A percentile compares a stretch with the other conserved stretches of the same genome.
phyloP scores from a whole-genome alignment of 2,329 filamentous ascomycete genomes.

The Ascocoryne sarcoides region DNA sequence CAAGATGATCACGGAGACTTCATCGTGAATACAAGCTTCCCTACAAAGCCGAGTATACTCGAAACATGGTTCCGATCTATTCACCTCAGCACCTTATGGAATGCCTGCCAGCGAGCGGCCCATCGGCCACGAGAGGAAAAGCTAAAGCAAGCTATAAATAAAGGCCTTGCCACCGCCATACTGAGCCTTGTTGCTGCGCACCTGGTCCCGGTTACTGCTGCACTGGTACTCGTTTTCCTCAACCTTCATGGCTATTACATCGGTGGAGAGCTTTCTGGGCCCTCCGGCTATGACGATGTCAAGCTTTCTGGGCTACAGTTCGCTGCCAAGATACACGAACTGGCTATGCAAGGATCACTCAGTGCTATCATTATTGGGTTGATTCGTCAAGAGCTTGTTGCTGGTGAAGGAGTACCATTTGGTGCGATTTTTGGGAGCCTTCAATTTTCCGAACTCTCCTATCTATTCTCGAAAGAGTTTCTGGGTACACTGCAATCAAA shows the following conservation, averaged over 20 bases:
- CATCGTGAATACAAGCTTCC: not conserved
- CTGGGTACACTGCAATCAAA: constrained; percentile 2
- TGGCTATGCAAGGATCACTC: constrained; percentile 4
- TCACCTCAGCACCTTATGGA: not conserved
- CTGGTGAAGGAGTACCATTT: constrained; percentile 3
- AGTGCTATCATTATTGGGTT: constrained; percentile 7
- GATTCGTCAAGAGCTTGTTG: constrained; percentile 1
- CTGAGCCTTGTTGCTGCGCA: constrained; percentile 1
- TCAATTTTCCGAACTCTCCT: constrained; percentile 5
- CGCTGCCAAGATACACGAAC: constrained; percentile 9
- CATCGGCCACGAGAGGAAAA: not conserved
- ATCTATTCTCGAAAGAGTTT: constrained; percentile 10
- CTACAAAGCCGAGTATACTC: not conserved
- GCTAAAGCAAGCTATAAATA: not conserved
- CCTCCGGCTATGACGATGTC: constrained; percentile 4
- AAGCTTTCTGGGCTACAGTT: constrained; percentile 9
- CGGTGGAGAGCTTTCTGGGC: constrained; percentile 5
- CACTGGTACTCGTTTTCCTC: constrained; percentile 1
- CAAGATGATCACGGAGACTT: not conserved
- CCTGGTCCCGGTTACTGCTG: constrained; percentile 3
- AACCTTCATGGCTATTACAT: constrained; percentile 10
- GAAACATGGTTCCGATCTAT: not conserved
- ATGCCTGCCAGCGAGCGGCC: not conserved
- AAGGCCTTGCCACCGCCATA: not conserved
- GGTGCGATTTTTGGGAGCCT: constrained; percentile 6